These are phyloP conservation scores for Coemansia umbellata DNA, from an alignment of 192 early-diverging fungal species.

Conservation along the genomic window DNA sequence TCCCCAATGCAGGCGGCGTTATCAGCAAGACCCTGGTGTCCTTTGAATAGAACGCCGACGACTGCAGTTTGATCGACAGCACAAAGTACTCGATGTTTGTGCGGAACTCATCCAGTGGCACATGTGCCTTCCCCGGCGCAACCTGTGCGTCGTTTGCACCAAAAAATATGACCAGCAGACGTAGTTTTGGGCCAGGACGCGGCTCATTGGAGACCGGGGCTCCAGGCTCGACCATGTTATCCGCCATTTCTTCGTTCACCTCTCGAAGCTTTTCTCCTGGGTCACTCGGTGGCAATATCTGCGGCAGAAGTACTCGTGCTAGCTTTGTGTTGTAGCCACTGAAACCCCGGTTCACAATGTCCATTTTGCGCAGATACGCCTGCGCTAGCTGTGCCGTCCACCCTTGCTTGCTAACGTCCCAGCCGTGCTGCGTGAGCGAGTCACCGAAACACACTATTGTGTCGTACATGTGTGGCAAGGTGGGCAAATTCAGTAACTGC, in stretches of 20 bases:
- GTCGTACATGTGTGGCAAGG: slow-evolving; percentile 1
- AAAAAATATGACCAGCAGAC: slow-evolving; percentile 19
- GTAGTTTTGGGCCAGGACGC: background rate
- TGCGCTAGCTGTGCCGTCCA: slow-evolving; percentile 37
- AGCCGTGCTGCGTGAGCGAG: slow-evolving; percentile 43
- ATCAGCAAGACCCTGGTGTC: slow-evolving; percentile 22
- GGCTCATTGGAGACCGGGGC: no score
- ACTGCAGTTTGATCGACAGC: background rate
- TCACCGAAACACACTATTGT: slow-evolving; percentile 32
- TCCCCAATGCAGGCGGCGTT: slow-evolving; percentile 32
- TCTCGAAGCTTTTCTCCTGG: no score
- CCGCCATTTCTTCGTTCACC: background rate
- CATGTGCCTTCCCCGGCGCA: slow-evolving; percentile 10
- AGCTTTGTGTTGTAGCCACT: slow-evolving; percentile 38
- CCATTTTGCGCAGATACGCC: slow-evolving; percentile 21
- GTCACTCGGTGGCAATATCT: slow-evolving; percentile 12
- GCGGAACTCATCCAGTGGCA: slow-evolving; percentile 32
- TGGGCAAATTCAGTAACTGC: background rate
- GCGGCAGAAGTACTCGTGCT: slow-evolving; percentile 3
- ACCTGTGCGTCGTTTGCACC: slow-evolving; percentile 43
- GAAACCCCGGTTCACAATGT: slow-evolving; percentile 37
- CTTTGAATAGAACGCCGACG: slow-evolving; percentile 3
- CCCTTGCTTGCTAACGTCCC: slow-evolving; percentile 27
- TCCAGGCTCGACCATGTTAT: background rate
- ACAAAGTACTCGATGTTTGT: slow-evolving; percentile 12